Evolutionary conservation across 805 yeast species (phyloP).

Genomic region (Danielia oregonensis): DNA sequence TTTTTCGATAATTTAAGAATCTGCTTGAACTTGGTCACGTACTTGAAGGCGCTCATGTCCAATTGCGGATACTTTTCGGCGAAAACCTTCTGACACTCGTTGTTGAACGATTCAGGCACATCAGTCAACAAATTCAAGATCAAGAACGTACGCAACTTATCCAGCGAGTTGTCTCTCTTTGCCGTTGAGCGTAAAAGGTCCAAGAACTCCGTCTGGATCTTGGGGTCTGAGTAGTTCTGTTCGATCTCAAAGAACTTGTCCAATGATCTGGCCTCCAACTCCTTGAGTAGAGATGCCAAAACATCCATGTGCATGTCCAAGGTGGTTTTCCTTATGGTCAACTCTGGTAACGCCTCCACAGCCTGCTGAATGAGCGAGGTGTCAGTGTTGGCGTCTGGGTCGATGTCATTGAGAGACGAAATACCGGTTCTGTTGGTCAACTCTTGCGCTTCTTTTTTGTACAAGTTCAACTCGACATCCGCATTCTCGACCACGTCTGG

Average conservation of each 20-base stretch:
- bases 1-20: conserved; percentile 47
- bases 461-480: conserved; percentile 73
- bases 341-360: conserved; percentile 86
- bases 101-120: conserved; percentile 26
- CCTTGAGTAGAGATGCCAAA: conserved; percentile 75
- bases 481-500: conserved; percentile 99
- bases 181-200: conserved; percentile 51
- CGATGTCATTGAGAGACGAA: conserved; percentile 69
- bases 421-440: conserved; percentile 75
- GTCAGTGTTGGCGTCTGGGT: conserved; percentile 51
- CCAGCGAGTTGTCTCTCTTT: conserved; percentile 60
- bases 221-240: conserved; percentile 67
- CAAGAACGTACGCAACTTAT: conserved; percentile 84
- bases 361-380: conserved; percentile 77
- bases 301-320: conserved; percentile 98
- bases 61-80: conserved; percentile 42
- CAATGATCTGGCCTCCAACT: conserved; percentile 79
- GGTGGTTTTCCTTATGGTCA: conserved; percentile 80
- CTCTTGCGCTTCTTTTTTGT: conserved; percentile 85
- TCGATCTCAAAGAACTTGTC: conserved; percentile 94
- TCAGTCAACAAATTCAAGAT: conserved; percentile 62
- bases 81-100: conserved; percentile 64
- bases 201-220: conserved; percentile 54
- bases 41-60: conserved; percentile 62
- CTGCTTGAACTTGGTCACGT: conserved; percentile 80